Conservation (phyloP, 331 rosid species). For the Malus hybrid region DNA sequence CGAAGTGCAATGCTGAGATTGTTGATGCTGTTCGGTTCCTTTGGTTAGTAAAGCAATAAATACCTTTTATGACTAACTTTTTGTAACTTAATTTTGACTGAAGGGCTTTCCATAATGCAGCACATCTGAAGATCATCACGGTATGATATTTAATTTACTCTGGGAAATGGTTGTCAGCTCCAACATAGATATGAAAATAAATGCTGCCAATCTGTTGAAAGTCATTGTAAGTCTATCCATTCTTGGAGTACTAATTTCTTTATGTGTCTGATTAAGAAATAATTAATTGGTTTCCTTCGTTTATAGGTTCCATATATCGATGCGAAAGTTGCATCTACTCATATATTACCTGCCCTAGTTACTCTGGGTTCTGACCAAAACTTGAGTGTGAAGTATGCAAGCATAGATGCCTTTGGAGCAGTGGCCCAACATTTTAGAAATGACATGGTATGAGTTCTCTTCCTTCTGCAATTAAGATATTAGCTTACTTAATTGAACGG, state of each 20-base stretch:
- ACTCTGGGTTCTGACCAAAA: slow-evolving; percentile 93
- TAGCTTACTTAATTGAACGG: slow-evolving; percentile 8
- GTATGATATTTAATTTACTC: slow-evolving; percentile 66
- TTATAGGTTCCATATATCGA: slow-evolving; percentile 74
- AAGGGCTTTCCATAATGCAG: slow-evolving; percentile 44
- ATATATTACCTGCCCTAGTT: slow-evolving; percentile 87
- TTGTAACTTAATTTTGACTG: slow-evolving; percentile 8
- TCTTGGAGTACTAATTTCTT: slow-evolving; percentile 10
- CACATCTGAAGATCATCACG: slow-evolving; percentile 68
- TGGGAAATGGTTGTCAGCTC: slow-evolving; percentile 99
- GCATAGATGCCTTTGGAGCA: slow-evolving; percentile 91
- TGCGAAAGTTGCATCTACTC: slow-evolving; percentile 88
- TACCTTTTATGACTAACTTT: background rate
- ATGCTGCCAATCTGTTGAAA: slow-evolving; percentile 79
- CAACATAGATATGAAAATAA: slow-evolving; percentile 62
- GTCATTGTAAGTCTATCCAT: slow-evolving; percentile 54
- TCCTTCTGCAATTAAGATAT: slow-evolving; percentile 15
- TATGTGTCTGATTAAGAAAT: slow-evolving; percentile 20
- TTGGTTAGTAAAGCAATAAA: slow-evolving; percentile 49
- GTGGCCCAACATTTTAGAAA: slow-evolving; percentile 90
- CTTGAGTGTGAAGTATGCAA: slow-evolving; percentile 84
- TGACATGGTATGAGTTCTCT: slow-evolving; percentile 55
- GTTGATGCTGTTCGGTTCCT: slow-evolving; percentile 84
- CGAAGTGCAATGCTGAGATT: slow-evolving; percentile 57
- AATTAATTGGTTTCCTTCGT: slow-evolving; percentile 11